These are phyloP conservation scores for Backusella liffmaniae DNA, from an alignment of 192 early-diverging fungal species.

Conservation along the genomic window DNA sequence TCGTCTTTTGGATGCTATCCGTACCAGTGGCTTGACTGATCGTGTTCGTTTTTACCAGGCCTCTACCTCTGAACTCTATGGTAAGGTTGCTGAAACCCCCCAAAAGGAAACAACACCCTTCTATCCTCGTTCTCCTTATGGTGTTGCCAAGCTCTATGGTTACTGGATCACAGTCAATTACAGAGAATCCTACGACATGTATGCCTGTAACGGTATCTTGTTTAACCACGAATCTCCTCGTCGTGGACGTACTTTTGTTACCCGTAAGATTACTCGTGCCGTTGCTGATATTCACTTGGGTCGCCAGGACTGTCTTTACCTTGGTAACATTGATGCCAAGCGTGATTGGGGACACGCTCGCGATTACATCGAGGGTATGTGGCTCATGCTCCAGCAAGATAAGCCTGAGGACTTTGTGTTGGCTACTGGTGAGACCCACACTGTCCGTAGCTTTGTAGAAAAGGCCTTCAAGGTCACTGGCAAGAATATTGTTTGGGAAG, in stretches of 20 bases:
- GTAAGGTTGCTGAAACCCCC: constrained; percentile 73
- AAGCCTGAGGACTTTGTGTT: constrained; percentile 71
- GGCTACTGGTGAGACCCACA: constrained; percentile 80
- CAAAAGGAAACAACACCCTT: constrained; percentile 82
- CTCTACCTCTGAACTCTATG: constrained; percentile 74
- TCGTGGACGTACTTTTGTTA: constrained; percentile 75
- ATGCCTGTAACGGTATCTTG: constrained; percentile 74
- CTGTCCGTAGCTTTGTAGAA: constrained; percentile 76
- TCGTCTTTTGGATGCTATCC: constrained; percentile 74
- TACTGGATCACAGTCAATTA: constrained; percentile 84
- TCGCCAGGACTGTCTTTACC: constrained; percentile 64
- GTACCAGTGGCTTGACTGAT: constrained; percentile 66
- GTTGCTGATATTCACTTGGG: constrained; percentile 72
- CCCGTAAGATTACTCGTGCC: constrained; percentile 75
- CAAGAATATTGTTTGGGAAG: constrained; percentile 64
- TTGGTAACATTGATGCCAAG: constrained; percentile 78
- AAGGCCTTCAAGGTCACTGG: constrained; percentile 69
- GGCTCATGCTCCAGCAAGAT: constrained; percentile 80
- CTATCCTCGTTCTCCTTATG: constrained; percentile 80
- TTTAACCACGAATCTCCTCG: constrained; percentile 80
- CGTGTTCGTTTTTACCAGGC: constrained; percentile 66
- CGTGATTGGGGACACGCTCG: constrained; percentile 83
- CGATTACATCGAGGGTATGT: constrained; percentile 81
- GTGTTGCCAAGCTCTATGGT: constrained; percentile 81
- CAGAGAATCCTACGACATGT: constrained; percentile 78